Base-by-base conservation (phyloP, 352 stramenopile species). In the Globisporangium iwayamae region DNA sequence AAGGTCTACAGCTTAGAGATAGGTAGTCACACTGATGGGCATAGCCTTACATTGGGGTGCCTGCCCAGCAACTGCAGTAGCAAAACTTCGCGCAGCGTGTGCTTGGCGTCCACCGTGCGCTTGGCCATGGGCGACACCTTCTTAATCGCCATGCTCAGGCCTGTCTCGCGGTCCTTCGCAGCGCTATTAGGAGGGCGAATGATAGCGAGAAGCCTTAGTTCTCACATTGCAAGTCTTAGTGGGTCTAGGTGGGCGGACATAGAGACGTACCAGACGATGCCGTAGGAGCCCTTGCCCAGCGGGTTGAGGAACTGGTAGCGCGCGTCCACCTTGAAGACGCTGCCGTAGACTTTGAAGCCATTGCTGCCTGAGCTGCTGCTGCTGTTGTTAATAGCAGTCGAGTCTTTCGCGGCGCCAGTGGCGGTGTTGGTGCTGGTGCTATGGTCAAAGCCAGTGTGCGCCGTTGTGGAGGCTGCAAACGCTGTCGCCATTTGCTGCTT, bases 251-350 rank as follows among this genome's bases (percentile, higher is more conserved):
- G 4, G 22, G 9, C 52, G 13, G n/a, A 0, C 36, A 14, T 16
- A 3, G 32, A 22, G 34, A 32, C 79, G 30, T 76, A 90, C 74
- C 83, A 95, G 20, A 98, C 93, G 36, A 97, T 78, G 38, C 93
- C 93, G 50, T 98, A 98, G 2, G 89, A 96, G 36, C 93, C 93
- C 66, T 96, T 96, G 8, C 93, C 93, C 1, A 98, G 68, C 7
- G 86, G 75, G 58, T 97, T 93, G 52, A 97, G 76, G 57, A 96
- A 82, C 59, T 91, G 75, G 59, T 97, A 97, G 20, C 85, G 77
- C 39, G 81, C 78, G 39, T 92, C 84, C 18, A 92, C 79, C 64
- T 92, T 87, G 69, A 96, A 96, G 11, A 91, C 58, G 28, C 78
- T 89, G 16, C 85, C 83, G 61, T 93, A 94, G 20, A 94, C 88